Evolutionary conservation across 2,329 filamentous ascomycete species (phyloP).

Genomic region (Chaetomium sp.): DNA sequence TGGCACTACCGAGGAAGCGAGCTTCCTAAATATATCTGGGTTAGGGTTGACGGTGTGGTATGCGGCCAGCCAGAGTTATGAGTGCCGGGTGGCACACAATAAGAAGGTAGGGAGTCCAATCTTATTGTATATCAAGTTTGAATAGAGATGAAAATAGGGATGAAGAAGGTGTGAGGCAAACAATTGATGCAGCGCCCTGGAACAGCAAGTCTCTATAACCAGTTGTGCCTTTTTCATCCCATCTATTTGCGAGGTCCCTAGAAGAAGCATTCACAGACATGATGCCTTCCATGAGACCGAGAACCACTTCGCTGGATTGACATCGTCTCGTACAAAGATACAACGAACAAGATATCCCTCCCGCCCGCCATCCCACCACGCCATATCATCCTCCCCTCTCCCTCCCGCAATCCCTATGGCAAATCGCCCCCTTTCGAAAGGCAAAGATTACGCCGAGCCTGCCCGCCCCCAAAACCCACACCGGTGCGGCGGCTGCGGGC

Average conservation of each 20-base stretch:
- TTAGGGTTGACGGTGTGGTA: slow-evolving; percentile 1
- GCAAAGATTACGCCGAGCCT: slow-evolving; percentile 25
- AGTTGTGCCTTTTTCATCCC: background rate
- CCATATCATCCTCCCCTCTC: background rate
- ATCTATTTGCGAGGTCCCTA: background rate
- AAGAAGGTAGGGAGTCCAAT: background rate
- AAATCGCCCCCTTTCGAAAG: slow-evolving; percentile 17
- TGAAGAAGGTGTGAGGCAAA: background rate
- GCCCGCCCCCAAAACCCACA: slow-evolving; percentile 7
- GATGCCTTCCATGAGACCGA: background rate
- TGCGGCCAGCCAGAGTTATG: background rate
- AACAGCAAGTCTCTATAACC: background rate
- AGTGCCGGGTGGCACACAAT: background rate
- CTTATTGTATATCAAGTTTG: background rate
- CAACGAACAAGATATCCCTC: background rate
- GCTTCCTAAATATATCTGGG: background rate
- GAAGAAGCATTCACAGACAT: background rate
- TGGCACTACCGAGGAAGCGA: background rate
- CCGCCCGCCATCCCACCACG: background rate
- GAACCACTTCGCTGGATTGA: background rate
- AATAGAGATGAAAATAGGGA: background rate
- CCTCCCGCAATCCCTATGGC: slow-evolving; percentile 6
- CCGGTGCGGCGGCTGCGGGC: slow-evolving; percentile 10
- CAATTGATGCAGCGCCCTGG: background rate
- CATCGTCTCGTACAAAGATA: slow-evolving; percentile 5